Percentiles rank a stretch among this genome's conserved stretches.
Conservation (phyloP, 768 basidiomycete species). For the Stropharia rugosoannulata region DNA sequence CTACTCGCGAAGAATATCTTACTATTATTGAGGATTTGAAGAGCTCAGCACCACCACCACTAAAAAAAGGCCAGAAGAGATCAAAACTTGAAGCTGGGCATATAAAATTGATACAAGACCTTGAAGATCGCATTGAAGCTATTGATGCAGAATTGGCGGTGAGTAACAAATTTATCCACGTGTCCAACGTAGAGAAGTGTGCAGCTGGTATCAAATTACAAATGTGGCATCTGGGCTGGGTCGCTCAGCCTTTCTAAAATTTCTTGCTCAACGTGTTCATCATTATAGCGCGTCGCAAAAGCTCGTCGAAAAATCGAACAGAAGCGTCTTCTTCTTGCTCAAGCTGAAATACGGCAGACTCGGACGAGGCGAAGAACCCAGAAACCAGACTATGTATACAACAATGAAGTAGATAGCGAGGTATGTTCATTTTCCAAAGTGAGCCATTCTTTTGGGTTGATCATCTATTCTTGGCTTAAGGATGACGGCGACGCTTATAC, state of each 20-base stretch:
- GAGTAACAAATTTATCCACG: constrained; percentile 33
- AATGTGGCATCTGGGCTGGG: constrained; percentile 4
- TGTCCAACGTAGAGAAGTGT: constrained; percentile 8
- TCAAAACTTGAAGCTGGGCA: constrained; percentile 62
- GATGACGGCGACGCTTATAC: constrained; percentile 66
- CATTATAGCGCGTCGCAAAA: constrained; percentile 65
- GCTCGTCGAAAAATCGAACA: constrained; percentile 71
- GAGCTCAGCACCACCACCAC: constrained; percentile 40
- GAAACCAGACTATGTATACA: constrained; percentile 81
- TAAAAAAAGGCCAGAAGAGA: constrained; percentile 46
- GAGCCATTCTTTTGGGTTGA: constrained; percentile 20
- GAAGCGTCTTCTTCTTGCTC: constrained; percentile 59
- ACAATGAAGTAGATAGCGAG: constrained; percentile 63
- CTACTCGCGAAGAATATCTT: constrained; percentile 75
- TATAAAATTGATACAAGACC: constrained; percentile 52
- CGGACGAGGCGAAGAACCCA: constrained; percentile 72
- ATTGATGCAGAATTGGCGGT: constrained; percentile 75
- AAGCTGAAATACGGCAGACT: constrained; percentile 78
- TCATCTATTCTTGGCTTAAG: constrained; percentile 32
- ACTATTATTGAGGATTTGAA: constrained; percentile 62
- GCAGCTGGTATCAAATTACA: constrained; percentile 1
- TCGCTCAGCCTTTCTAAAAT: not conserved
- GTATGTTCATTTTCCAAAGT: constrained; percentile 36
- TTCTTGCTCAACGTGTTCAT: constrained; percentile 8
- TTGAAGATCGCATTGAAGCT: constrained; percentile 63